Percentiles rank a stretch among this genome's conserved stretches.
Evolutionary conservation across 2,329 filamentous ascomycete genomes (phyloP).

Genomic region (Talaromyces funiculosus): DNA sequence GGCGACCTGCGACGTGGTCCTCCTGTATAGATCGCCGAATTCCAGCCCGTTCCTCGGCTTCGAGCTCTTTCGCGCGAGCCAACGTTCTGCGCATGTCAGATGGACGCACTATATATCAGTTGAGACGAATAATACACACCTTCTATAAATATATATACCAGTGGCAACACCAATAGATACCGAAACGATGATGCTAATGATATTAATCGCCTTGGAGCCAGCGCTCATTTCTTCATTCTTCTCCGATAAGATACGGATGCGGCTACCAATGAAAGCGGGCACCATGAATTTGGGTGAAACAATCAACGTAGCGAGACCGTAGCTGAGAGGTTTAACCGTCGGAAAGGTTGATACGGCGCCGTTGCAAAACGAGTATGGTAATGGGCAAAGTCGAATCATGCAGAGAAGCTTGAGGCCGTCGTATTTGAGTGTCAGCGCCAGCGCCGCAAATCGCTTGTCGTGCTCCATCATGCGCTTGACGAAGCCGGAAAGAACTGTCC

Average conservation of each 20-base stretch:
- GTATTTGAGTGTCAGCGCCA: slow-evolving; percentile 79
- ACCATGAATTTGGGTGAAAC: slow-evolving; percentile 83
- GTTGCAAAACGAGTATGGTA: slow-evolving; percentile 91
- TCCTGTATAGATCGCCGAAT: slow-evolving; percentile 31
- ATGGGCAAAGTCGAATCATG: slow-evolving; percentile 85
- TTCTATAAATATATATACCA: slow-evolving; percentile 77
- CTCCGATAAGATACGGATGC: slow-evolving; percentile 77
- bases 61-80: slow-evolving; percentile 45
- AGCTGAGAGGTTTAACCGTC: slow-evolving; percentile 69
- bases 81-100: slow-evolving; percentile 34
- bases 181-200: slow-evolving; percentile 70
- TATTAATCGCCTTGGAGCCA: slow-evolving; percentile 74
- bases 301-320: slow-evolving; percentile 74
- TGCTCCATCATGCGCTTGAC: slow-evolving; percentile 74
- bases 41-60: slow-evolving; percentile 41
- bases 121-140: slow-evolving; percentile 30
- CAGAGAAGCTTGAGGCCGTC: slow-evolving; percentile 84
- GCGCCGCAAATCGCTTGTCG: slow-evolving; percentile 82
- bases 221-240: slow-evolving; percentile 75
- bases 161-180: slow-evolving; percentile 66
- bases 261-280: slow-evolving; percentile 84
- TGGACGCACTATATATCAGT: not conserved
- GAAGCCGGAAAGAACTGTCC: slow-evolving; percentile 71
- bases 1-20: slow-evolving; percentile 31
- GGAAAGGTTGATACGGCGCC: slow-evolving; percentile 92